Evolutionary conservation across 208 protist species (phyloP), one percentile per base, ranked within the genome.

Genomic region (Porcisia hertigi): DNA sequence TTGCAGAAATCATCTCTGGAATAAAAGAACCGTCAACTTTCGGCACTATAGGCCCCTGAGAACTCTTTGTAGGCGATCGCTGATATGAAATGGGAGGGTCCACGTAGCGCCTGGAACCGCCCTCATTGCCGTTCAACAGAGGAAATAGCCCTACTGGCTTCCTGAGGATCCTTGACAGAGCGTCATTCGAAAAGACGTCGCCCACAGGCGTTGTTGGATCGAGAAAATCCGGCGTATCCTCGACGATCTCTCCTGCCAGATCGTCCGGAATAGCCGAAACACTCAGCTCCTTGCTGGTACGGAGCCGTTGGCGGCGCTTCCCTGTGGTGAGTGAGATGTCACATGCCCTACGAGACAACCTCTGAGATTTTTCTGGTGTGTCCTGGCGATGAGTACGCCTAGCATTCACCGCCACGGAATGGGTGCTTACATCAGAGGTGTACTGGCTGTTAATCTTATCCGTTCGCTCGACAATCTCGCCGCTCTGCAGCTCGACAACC

Each of bases 221-320:
- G 49, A 86, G 55, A 0, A 36, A 79, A 39, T 82, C 78, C 39
- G 75, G 75, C 49, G 75, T 52, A 23, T 81, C 25, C 74, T 89
- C 86, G 16, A 72, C 64, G 59, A 89, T 87, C 62, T 89, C 86
- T 57, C 82, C 82, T 9, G 69, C 76, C 11, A 71, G 59, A 34
- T 87, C 76, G 1, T 90, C 83, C 1, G 83, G 86, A 16, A 90
- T 64, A 25, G 75, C 82, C 2, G 86, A 90, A 58, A 88, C 73
- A 71, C 81, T 88, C 60, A 88, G 65, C 69, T 85, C 80, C 45
- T 82, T 80, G 64, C 75, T 81, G 16, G 74, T 57, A 64, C 64
- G 71, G 55, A 75, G 76, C 16, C 84, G 76, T 62, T 81, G 73
- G 69, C 78, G 78, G 12, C 84, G 80, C 69, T 57, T 75, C 59